Conservation (phyloP, 1,284 basidiomycete species). For the Bondarzewia mesenterica region DNA sequence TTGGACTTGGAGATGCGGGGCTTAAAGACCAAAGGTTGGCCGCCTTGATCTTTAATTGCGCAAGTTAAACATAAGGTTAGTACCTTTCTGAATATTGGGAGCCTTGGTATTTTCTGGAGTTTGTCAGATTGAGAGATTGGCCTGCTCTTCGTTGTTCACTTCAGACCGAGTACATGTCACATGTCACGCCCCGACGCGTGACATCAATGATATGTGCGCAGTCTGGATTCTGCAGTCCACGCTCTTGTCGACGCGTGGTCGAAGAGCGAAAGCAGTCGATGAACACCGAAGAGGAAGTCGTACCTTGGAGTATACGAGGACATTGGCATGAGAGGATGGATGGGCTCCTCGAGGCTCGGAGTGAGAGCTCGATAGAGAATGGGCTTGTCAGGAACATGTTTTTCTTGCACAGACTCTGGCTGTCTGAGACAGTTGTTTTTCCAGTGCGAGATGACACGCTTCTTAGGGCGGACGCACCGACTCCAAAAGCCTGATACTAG, state of each 20-base stretch:
- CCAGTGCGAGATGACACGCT: no score
- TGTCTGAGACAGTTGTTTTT: no score
- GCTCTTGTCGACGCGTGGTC: neutral
- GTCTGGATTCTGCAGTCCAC: neutral
- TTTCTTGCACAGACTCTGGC: no score
- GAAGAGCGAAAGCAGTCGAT: neutral
- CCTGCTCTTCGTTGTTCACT: neutral
- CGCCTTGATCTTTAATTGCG: no score
- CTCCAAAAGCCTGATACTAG: no score
- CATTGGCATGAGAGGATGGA: neutral
- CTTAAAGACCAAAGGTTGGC: no score
- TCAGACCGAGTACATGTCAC: neutral
- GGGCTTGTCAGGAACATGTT: no score
- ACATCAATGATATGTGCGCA: neutral
- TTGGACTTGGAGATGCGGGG: no score
- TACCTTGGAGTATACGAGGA: neutral
- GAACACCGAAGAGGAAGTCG: neutral
- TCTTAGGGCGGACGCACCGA: no score
- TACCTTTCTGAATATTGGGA: neutral
- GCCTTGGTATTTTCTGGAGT: neutral
- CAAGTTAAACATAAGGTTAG: neutral
- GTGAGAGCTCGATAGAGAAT: neutral
- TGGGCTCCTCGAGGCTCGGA: neutral
- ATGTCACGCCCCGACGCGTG: neutral
- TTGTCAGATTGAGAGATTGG: neutral